Percentiles rank a stretch among this genome's conserved stretches.
Conservation (phyloP, 768 basidiomycete species). For the Tulasnella sp. region DNA sequence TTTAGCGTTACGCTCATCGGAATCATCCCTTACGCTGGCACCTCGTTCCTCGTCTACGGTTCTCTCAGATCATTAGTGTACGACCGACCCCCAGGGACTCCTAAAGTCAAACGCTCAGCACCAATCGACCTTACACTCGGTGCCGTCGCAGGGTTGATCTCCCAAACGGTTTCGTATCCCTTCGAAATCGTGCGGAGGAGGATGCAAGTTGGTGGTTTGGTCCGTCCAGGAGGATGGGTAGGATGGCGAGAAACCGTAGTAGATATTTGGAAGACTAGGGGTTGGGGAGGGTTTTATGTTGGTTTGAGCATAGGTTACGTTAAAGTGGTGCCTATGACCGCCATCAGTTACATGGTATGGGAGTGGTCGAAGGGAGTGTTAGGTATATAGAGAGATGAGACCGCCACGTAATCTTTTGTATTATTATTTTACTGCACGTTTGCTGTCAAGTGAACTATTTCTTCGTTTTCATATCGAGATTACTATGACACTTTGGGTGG, state of each 20-base stretch:
- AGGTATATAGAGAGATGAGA: slow-evolving; percentile 36
- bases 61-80: slow-evolving; percentile 42
- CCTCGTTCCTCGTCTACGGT: slow-evolving; percentile 91
- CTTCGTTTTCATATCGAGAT: background rate
- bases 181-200: slow-evolving; percentile 88
- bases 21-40: slow-evolving; percentile 94
- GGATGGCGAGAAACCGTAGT: slow-evolving; percentile 74
- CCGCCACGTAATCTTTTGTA: background rate
- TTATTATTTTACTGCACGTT: background rate
- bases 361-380: slow-evolving; percentile 63
- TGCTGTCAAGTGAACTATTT: background rate
- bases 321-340: slow-evolving; percentile 95
- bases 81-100: slow-evolving; percentile 49
- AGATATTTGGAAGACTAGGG: slow-evolving; percentile 61
- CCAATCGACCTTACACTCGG: slow-evolving; percentile 75
- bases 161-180: slow-evolving; percentile 90
- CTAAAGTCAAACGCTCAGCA: slow-evolving; percentile 43
- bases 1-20: slow-evolving; percentile 88
- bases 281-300: slow-evolving; percentile 86
- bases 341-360: slow-evolving; percentile 90
- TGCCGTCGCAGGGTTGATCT: slow-evolving; percentile 76
- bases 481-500: background rate
- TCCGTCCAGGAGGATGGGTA: slow-evolving; percentile 70
- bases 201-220: slow-evolving; percentile 93
- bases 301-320: slow-evolving; percentile 88